These are phyloP conservation scores for Casaregolazyma lundiana DNA, from an alignment of 1,139 yeast species.

Conservation along the genomic window DNA sequence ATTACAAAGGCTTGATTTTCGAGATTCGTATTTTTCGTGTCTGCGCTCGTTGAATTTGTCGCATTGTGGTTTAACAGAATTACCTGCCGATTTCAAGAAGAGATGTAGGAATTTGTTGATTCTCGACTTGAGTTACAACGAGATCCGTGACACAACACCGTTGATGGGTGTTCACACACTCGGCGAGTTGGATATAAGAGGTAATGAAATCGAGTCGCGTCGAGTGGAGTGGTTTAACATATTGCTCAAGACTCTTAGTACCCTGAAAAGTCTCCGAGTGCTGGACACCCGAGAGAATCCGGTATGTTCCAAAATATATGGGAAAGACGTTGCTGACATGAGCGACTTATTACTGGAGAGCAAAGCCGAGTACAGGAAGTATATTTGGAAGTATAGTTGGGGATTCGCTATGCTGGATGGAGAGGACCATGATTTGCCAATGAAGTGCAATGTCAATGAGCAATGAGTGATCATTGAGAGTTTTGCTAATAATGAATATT, in stretches of 20 bases:
- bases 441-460: no score
- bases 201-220: slow-evolving; percentile 27
- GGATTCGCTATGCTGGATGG: slow-evolving; percentile 7
- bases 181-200: slow-evolving; percentile 27
- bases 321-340: slow-evolving; percentile 1
- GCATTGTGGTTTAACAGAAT: slow-evolving; percentile 22
- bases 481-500: no score
- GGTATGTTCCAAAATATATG: slow-evolving; percentile 27
- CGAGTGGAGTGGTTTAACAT: slow-evolving; percentile 18
- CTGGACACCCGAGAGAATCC: slow-evolving; percentile 34
- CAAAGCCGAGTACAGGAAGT: slow-evolving; percentile 2
- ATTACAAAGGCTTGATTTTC: background rate
- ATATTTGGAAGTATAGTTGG: slow-evolving; percentile 4
- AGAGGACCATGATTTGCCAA: no score
- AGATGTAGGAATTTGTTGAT: slow-evolving; percentile 31
- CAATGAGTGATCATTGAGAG: no score
- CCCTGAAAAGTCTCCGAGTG: slow-evolving; percentile 24
- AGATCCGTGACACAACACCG: slow-evolving; percentile 25
- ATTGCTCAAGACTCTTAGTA: slow-evolving; percentile 23
- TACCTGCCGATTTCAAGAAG: slow-evolving; percentile 28
- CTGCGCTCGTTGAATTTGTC: slow-evolving; percentile 33
- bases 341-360: slow-evolving; percentile 2
- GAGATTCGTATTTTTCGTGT: slow-evolving; percentile 28
- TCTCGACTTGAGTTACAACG: slow-evolving; percentile 33
- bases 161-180: slow-evolving; percentile 29